Conservation (phyloP, 305 asterid genomes). For the Withania somnifera region DNA sequence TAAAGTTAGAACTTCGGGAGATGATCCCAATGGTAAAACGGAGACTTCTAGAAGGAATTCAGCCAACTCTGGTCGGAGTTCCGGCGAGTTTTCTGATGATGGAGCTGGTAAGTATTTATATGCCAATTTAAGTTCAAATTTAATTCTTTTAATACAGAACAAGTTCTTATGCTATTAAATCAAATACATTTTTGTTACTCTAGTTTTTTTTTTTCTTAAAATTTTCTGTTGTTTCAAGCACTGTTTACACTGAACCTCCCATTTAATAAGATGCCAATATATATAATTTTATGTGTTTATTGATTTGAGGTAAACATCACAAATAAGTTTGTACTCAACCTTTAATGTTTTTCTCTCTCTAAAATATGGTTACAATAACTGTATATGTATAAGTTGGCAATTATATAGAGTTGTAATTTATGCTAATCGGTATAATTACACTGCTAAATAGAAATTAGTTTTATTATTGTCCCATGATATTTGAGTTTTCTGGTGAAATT, state of each 20-base stretch:
- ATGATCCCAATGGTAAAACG: conserved; percentile 25
- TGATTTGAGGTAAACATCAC: not conserved
- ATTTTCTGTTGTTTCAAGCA: not conserved
- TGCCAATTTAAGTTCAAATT: not conserved
- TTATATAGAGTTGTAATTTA: no score
- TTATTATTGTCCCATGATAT: not conserved
- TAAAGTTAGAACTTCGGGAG: conserved; percentile 77
- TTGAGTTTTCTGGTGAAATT: not conserved
- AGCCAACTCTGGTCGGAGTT: conserved; percentile 59
- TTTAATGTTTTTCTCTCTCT: no score
- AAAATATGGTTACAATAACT: no score
- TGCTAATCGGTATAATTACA: not conserved
- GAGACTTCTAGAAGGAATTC: conserved; percentile 52
- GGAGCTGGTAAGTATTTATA: conserved; percentile 27
- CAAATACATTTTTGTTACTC: no score
- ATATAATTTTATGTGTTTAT: not conserved
- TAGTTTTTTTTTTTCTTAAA: no score
- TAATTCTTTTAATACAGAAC: not conserved
- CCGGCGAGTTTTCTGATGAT: conserved; percentile 69
- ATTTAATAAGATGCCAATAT: not conserved
- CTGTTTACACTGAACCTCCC: not conserved
- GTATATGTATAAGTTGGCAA: not conserved
- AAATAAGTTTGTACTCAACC: no score
- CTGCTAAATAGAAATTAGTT: not conserved
- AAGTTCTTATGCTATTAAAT: not conserved